Conservation (phyloP, 495 filamentous ascomycete species). For the Symbiotaphrina buchneri region DNA sequence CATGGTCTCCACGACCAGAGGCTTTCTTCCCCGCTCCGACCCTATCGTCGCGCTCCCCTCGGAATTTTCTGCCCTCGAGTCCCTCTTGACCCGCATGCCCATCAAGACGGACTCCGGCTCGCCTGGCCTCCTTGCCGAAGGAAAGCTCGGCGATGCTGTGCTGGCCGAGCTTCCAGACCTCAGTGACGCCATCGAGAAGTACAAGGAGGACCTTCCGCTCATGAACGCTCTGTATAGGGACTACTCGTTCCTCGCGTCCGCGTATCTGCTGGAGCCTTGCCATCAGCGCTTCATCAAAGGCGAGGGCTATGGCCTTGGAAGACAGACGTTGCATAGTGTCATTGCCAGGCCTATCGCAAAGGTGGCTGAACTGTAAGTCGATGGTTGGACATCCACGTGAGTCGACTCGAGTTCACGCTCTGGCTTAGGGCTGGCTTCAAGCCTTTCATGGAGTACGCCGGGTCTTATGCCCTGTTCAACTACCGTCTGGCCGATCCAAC, state of each 20-base stretch:
- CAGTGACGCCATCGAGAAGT: conserved; percentile 42
- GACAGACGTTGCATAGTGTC: conserved; percentile 41
- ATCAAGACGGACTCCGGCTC: conserved; percentile 41
- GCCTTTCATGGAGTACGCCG: conserved; percentile 91
- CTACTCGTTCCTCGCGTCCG: conserved; percentile 72
- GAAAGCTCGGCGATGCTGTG: conserved; percentile 46
- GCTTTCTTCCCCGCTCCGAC: conserved; percentile 48
- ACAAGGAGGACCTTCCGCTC: conserved; percentile 41
- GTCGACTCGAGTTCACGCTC: not conserved
- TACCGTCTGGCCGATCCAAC: conserved; percentile 46
- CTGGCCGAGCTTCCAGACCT: conserved; percentile 48
- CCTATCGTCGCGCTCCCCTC: conserved; percentile 36
- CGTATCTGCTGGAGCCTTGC: conserved; percentile 88
- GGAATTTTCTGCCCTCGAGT: conserved; percentile 45
- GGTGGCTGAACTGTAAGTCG: conserved; percentile 56
- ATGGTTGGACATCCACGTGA: not conserved
- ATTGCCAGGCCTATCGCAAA: conserved; percentile 55
- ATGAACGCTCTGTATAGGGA: conserved; percentile 74
- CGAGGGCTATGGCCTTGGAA: conserved; percentile 50
- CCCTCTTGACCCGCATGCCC: conserved; percentile 50
- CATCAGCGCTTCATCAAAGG: conserved; percentile 47
- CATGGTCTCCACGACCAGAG: conserved; percentile 66
- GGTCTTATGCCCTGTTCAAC: conserved; percentile 80
- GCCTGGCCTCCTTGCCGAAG: conserved; percentile 55
- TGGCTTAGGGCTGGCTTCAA: conserved; percentile 38